A percentile compares a stretch with the other conserved stretches of the same genome.
phyloP scores from a whole-genome alignment of 2,329 filamentous ascomycete species.

The Scedosporium minutisporum region DNA sequence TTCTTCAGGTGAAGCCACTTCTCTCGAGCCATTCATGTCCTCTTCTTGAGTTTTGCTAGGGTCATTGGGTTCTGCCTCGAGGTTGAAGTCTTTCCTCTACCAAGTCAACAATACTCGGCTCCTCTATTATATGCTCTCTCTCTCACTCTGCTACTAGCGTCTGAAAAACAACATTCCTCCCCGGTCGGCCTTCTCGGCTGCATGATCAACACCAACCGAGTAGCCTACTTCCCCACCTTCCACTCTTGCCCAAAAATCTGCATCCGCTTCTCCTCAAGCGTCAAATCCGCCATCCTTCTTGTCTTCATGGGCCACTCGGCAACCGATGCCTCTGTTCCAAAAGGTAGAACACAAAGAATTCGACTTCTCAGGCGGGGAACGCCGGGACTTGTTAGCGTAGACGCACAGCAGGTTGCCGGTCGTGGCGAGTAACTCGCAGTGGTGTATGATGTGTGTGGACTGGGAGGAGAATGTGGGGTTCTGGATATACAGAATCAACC shows the following conservation, averaged over 20 bases:
- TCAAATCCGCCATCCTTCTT: constrained; percentile 26
- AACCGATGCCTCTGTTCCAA: constrained; percentile 31
- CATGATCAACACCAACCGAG: constrained; percentile 41
- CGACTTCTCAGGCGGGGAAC: constrained; percentile 33
- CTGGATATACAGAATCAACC: constrained; percentile 35
- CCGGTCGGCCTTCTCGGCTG: constrained; percentile 41
- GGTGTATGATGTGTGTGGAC: constrained; percentile 33
- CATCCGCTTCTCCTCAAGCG: constrained; percentile 23
- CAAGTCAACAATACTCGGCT: too few species aligned
- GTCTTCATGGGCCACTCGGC: constrained; percentile 38
- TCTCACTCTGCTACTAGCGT: too few species aligned
- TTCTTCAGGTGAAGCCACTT: too few species aligned
- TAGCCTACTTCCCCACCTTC: constrained; percentile 40
- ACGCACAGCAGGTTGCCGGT: constrained; percentile 31
- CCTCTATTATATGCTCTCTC: too few species aligned
- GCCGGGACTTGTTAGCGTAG: constrained; percentile 35
- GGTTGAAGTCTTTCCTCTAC: too few species aligned
- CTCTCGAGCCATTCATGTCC: too few species aligned
- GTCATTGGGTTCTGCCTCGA: too few species aligned
- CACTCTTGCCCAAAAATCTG: constrained; percentile 35
- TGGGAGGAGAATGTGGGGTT: constrained; percentile 33
- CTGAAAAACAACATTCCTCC: constrained; percentile 28
- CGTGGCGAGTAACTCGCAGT: constrained; percentile 45
- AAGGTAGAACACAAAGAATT: constrained; percentile 34
- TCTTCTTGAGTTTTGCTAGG: too few species aligned